phyloP scores from a whole-genome alignment of 164 flowering plant genomes.

The Vitis riparia region DNA sequence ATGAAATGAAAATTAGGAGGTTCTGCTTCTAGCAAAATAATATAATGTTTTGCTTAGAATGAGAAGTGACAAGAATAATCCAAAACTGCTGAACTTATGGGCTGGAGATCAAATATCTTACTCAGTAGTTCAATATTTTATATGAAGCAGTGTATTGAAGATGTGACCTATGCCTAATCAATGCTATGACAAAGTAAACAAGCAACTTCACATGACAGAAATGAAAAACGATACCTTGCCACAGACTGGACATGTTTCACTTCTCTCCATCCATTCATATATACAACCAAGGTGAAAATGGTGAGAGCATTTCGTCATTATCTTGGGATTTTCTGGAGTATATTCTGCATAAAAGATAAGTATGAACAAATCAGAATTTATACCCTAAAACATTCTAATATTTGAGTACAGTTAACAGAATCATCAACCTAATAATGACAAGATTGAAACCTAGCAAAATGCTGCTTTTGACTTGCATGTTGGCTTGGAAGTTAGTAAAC shows the following conservation, averaged over 20 bases:
- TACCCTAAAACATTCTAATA: background rate
- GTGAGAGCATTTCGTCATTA: slow-evolving; percentile 80
- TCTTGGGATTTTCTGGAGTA: slow-evolving; percentile 84
- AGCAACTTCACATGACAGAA: background rate
- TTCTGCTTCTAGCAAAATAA: too few relatives aligned
- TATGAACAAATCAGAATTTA: background rate
- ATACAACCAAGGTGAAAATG: slow-evolving; percentile 97
- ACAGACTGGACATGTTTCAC: slow-evolving; percentile 92
- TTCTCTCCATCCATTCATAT: slow-evolving; percentile 99
- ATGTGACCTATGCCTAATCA: too few relatives aligned
- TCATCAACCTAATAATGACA: background rate
- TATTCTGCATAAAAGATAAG: slow-evolving; percentile 59
- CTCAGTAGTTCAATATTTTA: too few relatives aligned
- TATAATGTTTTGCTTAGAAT: too few relatives aligned
- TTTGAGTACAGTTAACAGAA: too few relatives aligned
- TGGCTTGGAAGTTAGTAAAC: background rate
- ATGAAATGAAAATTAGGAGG: too few relatives aligned
- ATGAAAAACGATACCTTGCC: slow-evolving; percentile 61
- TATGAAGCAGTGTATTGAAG: too few relatives aligned
- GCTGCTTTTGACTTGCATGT: background rate
- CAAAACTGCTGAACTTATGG: background rate
- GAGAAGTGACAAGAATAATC: background rate
- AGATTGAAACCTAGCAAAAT: background rate
- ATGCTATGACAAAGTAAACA: background rate
- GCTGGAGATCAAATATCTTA: too few relatives aligned